Evolutionary conservation across 164 flowering plant species (phyloP).

Genomic region (Brasenia schreberi): DNA sequence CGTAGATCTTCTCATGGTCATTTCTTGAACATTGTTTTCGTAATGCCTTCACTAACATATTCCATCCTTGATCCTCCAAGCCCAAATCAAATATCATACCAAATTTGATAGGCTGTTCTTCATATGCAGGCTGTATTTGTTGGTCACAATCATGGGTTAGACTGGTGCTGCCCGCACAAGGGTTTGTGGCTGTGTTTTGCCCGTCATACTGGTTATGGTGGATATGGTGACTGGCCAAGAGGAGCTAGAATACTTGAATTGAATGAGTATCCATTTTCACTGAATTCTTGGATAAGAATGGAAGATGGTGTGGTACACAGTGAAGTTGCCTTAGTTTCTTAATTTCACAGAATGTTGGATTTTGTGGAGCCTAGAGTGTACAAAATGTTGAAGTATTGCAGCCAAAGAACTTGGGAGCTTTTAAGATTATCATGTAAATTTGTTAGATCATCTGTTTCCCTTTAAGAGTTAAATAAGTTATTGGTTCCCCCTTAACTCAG

Average conservation of each 20-base stretch:
- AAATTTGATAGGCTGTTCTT: not conserved
- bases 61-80: no score
- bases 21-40: no score
- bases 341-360: slow-evolving; percentile 1
- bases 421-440: not conserved
- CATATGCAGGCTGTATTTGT: slow-evolving; percentile 53
- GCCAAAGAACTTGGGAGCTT: not conserved
- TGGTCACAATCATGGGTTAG: slow-evolving; percentile 89
- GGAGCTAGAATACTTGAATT: slow-evolving; percentile 75
- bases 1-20: no score
- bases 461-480: no score
- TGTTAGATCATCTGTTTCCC: not conserved
- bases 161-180: slow-evolving; percentile 86
- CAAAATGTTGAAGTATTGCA: not conserved
- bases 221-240: slow-evolving; percentile 77
- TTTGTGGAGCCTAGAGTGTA: not conserved
- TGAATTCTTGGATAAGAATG: slow-evolving; percentile 89
- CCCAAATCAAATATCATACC: no score
- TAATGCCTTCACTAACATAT: no score
- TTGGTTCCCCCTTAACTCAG: no score
- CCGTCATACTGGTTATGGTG: slow-evolving; percentile 88
- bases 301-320: slow-evolving; percentile 62
- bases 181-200: slow-evolving; percentile 85
- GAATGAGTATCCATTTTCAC: slow-evolving; percentile 38
- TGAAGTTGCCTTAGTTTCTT: slow-evolving; percentile 33